A percentile compares a stretch with the other conserved stretches of the same genome.
Conservation (phyloP, 306 rosid genomes). For the Fragaria iinumae region DNA sequence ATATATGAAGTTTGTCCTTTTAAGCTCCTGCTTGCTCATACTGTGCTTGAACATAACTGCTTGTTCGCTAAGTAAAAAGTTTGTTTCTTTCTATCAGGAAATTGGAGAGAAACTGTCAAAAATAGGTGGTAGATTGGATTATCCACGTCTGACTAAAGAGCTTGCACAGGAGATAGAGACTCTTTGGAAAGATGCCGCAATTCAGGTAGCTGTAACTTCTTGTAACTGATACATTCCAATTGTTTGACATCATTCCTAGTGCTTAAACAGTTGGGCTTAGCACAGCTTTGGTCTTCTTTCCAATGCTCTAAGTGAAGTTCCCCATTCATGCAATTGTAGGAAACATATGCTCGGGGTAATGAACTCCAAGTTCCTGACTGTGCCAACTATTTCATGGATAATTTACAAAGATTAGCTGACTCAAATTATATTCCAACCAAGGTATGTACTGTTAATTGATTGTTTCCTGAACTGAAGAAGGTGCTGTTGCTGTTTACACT, state of each 20-base stretch:
- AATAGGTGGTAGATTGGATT: constrained; percentile 81
- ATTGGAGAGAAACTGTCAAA: constrained; percentile 83
- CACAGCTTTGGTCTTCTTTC: background rate
- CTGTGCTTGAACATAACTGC: background rate
- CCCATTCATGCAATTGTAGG: constrained; percentile 47
- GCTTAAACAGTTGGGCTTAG: constrained; percentile 10
- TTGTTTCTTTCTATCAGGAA: constrained; percentile 46
- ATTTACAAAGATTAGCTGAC: constrained; percentile 77
- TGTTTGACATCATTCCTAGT: constrained; percentile 9
- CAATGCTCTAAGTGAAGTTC: constrained; percentile 3
- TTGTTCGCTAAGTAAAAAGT: constrained; percentile 4
- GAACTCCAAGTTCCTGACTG: constrained; percentile 99
- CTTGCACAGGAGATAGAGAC: constrained; percentile 79
- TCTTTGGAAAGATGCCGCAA: constrained; percentile 83
- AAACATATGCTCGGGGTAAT: constrained; percentile 84
- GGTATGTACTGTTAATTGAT: constrained; percentile 40
- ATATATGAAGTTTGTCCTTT: background rate
- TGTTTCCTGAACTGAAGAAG: background rate
- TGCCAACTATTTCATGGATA: constrained; percentile 89
- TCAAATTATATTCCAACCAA: constrained; percentile 84
- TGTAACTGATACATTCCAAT: constrained; percentile 24
- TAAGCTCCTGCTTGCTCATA: background rate
- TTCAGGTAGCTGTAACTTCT: constrained; percentile 65
- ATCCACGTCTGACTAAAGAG: constrained; percentile 77
- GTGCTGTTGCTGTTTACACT: background rate